Percentiles rank a stretch among this genome's conserved stretches.
Conservation (phyloP, 129 eudicot genomes). For the Helianthus annuus region HanXRQr2.0-SUNRISE NC_035434.2:150220789-150221288, state of each 20-base stretch:
- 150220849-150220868: slow-evolving; percentile 11
- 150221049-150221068: not conserved
- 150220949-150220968: slow-evolving; percentile 4
- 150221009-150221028: not conserved
- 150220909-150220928: not conserved
- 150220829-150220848: slow-evolving; percentile 22
- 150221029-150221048: slow-evolving; percentile 3
- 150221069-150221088: slow-evolving; percentile 11
- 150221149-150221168: not conserved
- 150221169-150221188: not conserved
- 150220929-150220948: slow-evolving; percentile 5
- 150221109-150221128: slow-evolving; percentile 9
- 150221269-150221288: too few species aligned
- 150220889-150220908: slow-evolving; percentile 8
- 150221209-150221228: not conserved
- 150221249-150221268: not conserved
- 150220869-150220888: slow-evolving; percentile 9
- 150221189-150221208: not conserved
- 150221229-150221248: not conserved
- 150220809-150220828: slow-evolving; percentile 12
- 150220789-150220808: slow-evolving; percentile 9
- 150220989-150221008: not conserved
- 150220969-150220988: not conserved
- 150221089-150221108: slow-evolving; percentile 11
- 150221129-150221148: not conserved